Conservation (phyloP, 495 filamentous ascomycete genomes). For the Hyaloscypha bicolor region DNA sequence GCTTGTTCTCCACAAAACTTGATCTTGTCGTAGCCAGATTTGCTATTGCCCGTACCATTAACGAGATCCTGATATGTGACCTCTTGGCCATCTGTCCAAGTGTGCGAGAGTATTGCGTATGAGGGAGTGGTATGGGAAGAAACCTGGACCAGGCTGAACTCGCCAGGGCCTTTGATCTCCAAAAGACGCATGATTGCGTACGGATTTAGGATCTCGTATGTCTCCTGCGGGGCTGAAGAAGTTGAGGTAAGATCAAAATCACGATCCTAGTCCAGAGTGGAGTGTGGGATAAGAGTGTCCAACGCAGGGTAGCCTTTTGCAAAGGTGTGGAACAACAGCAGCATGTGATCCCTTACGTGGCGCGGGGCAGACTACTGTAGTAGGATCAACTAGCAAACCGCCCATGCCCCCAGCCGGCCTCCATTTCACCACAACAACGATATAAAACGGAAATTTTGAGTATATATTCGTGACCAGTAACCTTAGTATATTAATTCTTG, state of each 20-base stretch:
- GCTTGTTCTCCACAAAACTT: constrained; percentile 8
- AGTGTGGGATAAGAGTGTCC: constrained; percentile 20
- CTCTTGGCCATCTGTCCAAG: too few relatives aligned
- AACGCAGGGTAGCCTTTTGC: constrained; percentile 11
- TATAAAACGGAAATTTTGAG: too few relatives aligned
- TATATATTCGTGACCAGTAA: too few relatives aligned
- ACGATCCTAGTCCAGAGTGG: constrained; percentile 19
- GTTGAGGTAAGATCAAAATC: constrained; percentile 19
- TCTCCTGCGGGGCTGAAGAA: constrained; percentile 17
- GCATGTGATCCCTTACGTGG: constrained; percentile 1
- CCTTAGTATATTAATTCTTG: too few relatives aligned
- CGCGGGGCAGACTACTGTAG: not conserved
- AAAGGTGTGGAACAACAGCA: constrained; percentile 15
- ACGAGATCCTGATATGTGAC: too few relatives aligned
- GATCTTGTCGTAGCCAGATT: not conserved
- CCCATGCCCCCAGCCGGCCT: too few relatives aligned
- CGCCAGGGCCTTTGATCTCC: constrained; percentile 13
- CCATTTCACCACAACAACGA: too few relatives aligned
- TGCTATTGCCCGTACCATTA: not conserved
- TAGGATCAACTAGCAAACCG: too few relatives aligned
- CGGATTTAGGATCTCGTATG: constrained; percentile 11
- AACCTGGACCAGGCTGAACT: constrained; percentile 26
- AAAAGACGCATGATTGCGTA: constrained; percentile 3
- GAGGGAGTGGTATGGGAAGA: constrained; percentile 8
- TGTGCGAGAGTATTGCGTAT: too few relatives aligned